Evolutionary conservation across 768 basidiomycete species (phyloP), one percentile per base, ranked within the genome.

Genomic region (Nidularia sp.): DNA sequence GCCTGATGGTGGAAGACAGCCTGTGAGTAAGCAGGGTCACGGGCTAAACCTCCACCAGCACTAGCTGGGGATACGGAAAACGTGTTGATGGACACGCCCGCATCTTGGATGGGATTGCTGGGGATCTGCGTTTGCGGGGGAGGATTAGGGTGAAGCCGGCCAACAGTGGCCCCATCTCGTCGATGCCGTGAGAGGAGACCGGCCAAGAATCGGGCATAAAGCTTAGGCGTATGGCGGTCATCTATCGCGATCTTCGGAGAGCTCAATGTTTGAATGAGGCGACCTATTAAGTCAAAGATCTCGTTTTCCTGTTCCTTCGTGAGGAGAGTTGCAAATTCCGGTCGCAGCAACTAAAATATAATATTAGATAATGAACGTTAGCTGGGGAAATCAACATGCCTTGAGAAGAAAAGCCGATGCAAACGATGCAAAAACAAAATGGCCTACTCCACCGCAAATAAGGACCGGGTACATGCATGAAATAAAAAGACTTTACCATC

Each of bases 391-490:
- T 25, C 31, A 5, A 64, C 70, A 7, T 47, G 87, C 87, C 78
- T 90, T 91, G 56, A 91, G 79, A 49, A 92, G 70, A 70, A 91
- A 92, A 0, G 89, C 90, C 25, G 86, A 88, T 0, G 90, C 89
- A 61, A 92, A 92, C 1, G 87, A 80, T 2, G 85, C 80, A 60
- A 90, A 91, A 33, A 91, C 76, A 55, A 90, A 90, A 61, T 89
- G 83, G 2, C 85, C 85, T 84, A 50, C 4, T 15, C 10, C 13
- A 45, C 12, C 12, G 9, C 45, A 46, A 53, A 22, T 42, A 34
- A 42, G 39, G 3, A 49, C 22, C 41, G 13, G 12, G 22, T 10
- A 7, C 32, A 51, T 10, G 32, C 47, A 2, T 12, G 33, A 15
- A 32, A 34, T 32, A 47, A n/a, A 32, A 39, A 34, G 47, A 42